phyloP scores from a whole-genome alignment of 371 early-diverging fungal genomes.

The Mortierella sp. region DNA sequence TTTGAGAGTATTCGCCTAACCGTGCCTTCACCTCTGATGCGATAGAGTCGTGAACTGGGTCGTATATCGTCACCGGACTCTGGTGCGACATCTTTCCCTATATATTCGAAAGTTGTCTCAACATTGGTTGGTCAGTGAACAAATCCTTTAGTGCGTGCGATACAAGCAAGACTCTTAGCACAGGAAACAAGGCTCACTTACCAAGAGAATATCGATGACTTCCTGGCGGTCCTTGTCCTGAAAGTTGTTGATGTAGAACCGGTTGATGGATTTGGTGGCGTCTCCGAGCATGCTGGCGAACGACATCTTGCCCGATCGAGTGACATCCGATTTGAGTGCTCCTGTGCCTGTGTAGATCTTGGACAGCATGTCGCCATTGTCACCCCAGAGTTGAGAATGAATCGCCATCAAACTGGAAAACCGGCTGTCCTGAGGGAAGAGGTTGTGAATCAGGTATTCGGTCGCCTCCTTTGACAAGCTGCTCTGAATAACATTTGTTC shows the following conservation, averaged over 20 bases:
- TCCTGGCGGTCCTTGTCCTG: slow-evolving; percentile 92
- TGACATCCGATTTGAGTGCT: slow-evolving; percentile 94
- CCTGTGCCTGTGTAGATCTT: slow-evolving; percentile 98
- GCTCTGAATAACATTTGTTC: slow-evolving; percentile 75
- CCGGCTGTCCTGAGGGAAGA: slow-evolving; percentile 34
- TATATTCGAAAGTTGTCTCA: neutral
- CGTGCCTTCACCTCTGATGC: slow-evolving; percentile 64
- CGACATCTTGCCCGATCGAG: slow-evolving; percentile 91
- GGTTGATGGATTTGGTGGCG: slow-evolving; percentile 91
- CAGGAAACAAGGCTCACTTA: slow-evolving; percentile 52
- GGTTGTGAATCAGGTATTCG: slow-evolving; percentile 36
- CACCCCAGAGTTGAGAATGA: slow-evolving; percentile 90
- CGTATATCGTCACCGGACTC: slow-evolving; percentile 65
- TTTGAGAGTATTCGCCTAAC: slow-evolving; percentile 68
- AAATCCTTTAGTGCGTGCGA: neutral
- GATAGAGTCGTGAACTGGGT: slow-evolving; percentile 74
- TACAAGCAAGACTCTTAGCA: neutral
- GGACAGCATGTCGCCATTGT: slow-evolving; percentile 96
- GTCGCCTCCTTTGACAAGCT: slow-evolving; percentile 53
- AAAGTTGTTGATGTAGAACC: slow-evolving; percentile 95
- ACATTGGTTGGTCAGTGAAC: neutral
- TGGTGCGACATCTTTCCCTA: slow-evolving; percentile 75
- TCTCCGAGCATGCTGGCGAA: slow-evolving; percentile 87
- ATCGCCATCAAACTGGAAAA: slow-evolving; percentile 53
- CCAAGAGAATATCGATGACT: slow-evolving; percentile 89